A percentile compares a stretch with the other conserved stretches of the same genome.
Evolutionary conservation across 2,329 filamentous ascomycete species (phyloP).

Genomic region (Botrytis cinerea): DNA sequence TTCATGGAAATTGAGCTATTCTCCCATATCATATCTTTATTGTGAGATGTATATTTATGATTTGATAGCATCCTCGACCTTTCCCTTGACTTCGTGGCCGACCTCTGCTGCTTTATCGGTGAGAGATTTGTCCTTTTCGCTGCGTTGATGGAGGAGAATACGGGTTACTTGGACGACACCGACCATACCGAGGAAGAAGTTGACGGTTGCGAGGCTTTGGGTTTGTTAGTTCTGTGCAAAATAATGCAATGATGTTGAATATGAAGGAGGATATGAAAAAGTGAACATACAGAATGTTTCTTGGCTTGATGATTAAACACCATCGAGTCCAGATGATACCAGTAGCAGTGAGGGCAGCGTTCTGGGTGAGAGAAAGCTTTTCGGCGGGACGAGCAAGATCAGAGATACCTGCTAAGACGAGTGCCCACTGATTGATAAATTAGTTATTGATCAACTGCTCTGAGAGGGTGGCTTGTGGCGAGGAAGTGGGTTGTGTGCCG

Average conservation of each 20-base stretch:
- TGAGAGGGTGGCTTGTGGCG: too few species aligned
- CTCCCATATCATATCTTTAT: neutral
- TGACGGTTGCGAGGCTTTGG: slow-evolving; percentile 81
- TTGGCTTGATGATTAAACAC: slow-evolving; percentile 96
- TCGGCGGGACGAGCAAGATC: slow-evolving; percentile 91
- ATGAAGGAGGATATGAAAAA: slow-evolving; percentile 26
- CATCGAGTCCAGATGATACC: slow-evolving; percentile 97
- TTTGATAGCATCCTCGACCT: slow-evolving; percentile 44
- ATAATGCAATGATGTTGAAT: neutral
- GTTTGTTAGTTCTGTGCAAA: slow-evolving; percentile 7
- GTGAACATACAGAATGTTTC: slow-evolving; percentile 76
- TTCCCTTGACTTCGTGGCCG: slow-evolving; percentile 31
- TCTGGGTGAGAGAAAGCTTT: slow-evolving; percentile 91
- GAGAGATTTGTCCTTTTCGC: slow-evolving; percentile 54
- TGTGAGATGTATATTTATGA: slow-evolving; percentile 32
- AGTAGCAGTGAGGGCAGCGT: slow-evolving; percentile 84
- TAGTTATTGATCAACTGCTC: slow-evolving; percentile 2
- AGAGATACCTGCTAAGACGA: slow-evolving; percentile 88
- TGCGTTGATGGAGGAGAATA: slow-evolving; percentile 66
- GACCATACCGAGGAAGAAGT: slow-evolving; percentile 94
- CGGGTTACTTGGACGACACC: slow-evolving; percentile 80
- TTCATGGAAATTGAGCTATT: neutral
- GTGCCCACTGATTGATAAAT: slow-evolving; percentile 63
- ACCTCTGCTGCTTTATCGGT: slow-evolving; percentile 33
- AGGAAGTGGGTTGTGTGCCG: neutral